A percentile compares a stretch with the other conserved stretches of the same genome.
Conservation (phyloP, 1,284 basidiomycete genomes). For the Apiotrichum veenhuisii region DNA sequence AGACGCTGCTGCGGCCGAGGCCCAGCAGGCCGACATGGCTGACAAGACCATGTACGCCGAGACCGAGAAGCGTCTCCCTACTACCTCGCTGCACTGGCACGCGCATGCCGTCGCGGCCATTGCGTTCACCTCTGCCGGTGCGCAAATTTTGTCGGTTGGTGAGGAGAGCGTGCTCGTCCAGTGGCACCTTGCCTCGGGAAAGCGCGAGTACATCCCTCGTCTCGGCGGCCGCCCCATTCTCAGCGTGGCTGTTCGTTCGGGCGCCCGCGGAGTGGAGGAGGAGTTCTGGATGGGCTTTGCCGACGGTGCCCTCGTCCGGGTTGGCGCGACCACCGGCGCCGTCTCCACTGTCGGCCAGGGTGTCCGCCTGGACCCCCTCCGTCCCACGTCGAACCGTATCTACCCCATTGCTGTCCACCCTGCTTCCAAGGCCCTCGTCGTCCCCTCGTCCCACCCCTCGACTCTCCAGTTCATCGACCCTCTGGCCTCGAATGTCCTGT, state of each 20-base stretch:
- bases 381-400: conserved; percentile 24
- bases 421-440: conserved; percentile 68
- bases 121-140: conserved; percentile 83
- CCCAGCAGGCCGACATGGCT: conserved; percentile 9
- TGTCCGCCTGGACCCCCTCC: conserved; percentile 41
- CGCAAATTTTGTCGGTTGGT: conserved; percentile 89
- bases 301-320: conserved; percentile 77
- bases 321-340: conserved; percentile 71
- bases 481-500: conserved; percentile 64
- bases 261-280: conserved; percentile 59
- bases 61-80: conserved; percentile 55
- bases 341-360: conserved; percentile 61
- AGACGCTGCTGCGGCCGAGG: conserved; percentile 22
- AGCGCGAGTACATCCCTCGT: conserved; percentile 86
- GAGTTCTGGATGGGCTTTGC: conserved; percentile 79
- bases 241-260: conserved; percentile 61
- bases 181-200: conserved; percentile 85
- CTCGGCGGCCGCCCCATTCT: conserved; percentile 76
- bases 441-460: conserved; percentile 91
- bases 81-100: conserved; percentile 92
- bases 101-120: conserved; percentile 89
- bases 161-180: conserved; percentile 94
- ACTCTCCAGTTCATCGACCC: conserved; percentile 88
- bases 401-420: conserved; percentile 64
- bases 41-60: conserved; percentile 20